phyloP scores from a whole-genome alignment of 176 grass and related monocot species.

The barley (Hordeum vulgare) region MorexV3_pseudomolecules_assembly NC_058520.1:546729186-546729685 shows the following conservation, averaged over 20 bases:
- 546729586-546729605: neutral
- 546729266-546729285: neutral
- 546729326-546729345: neutral
- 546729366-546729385: neutral
- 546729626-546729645: neutral
- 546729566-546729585: neutral
- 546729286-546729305: neutral
- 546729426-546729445: too few species aligned
- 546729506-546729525: neutral
- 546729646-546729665: neutral
- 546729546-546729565: neutral
- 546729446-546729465: too few species aligned
- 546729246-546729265: neutral
- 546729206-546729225: neutral
- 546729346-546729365: neutral
- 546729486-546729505: constrained; percentile 2
- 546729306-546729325: neutral
- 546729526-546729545: neutral
- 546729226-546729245: neutral
- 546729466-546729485: neutral
- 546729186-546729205: constrained; percentile 6
- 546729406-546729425: constrained; percentile 15
- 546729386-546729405: neutral
- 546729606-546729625: too few species aligned
- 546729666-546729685: neutral